Evolutionary conservation across 108 stramenopile species (phyloP), one percentile per base, ranked within the genome.

Genomic region (Phaeodactylum tricornutum): DNA sequence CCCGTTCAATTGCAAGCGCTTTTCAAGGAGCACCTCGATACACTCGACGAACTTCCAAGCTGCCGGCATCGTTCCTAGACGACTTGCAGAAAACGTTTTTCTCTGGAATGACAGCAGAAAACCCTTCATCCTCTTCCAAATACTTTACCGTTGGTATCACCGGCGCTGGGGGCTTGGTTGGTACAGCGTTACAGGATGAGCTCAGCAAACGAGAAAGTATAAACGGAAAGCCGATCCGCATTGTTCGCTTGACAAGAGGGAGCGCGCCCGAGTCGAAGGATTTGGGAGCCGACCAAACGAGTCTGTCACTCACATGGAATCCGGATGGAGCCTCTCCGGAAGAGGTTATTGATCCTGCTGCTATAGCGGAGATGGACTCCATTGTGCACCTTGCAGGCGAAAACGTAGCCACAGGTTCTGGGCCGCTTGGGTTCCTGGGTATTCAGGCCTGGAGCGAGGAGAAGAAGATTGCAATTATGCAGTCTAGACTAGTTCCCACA

Each of bases 71-170:
- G 5, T 40, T 40, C 7, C 17, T 40, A 20, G 38, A 40, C 38
- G 21, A 16, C 4, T 20, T 40, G 4, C 17, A 16, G 19, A 40
- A 40, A 7, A 20, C 38, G 19, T 40, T 40, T 8, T 40, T 20
- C 7, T 40, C 38, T 7, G 21, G 19, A 16, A 40, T 40, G 38
- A n/a, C n/a, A n/a, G n/a, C n/a, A n/a, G n/a, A n/a, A n/a, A n/a
- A n/a, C n/a, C n/a, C n/a, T n/a, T n/a, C n/a, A n/a, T 40, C 38
- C 3, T 23, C 24, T 26, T 45, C 44, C 27, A 61, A 69, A 48
- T 66, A 59, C 37, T 75, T 53, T 53, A 75, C 74, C 21, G 47
- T 75, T 24, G 74, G 69, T 9, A 35, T 75, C 21, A 75, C 74
- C 3, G 74, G 74, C 16, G 39, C 74, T 14, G 42, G 50, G 31